Evolutionary conservation across 1,284 basidiomycete genomes (phyloP).

Genomic region (Apiotrichum domesticum): DNA sequence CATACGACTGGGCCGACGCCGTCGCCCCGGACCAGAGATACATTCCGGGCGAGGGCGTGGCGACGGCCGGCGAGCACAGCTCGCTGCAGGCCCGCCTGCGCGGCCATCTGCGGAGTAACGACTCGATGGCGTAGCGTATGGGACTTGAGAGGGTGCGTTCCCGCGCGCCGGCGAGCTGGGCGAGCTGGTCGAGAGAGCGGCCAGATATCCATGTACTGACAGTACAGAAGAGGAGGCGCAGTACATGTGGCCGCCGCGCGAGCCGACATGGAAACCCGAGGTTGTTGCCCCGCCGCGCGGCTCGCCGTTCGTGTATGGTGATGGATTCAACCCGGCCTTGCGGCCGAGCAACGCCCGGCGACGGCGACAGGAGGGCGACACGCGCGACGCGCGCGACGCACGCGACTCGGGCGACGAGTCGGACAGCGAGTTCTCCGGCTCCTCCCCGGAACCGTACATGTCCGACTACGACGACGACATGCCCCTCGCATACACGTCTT

Average conservation of each 20-base stretch:
- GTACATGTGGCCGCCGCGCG: conserved; percentile 52
- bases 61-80: conserved; percentile 11
- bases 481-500: conserved; percentile 12
- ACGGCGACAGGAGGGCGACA: conserved; percentile 9
- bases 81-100: conserved; percentile 16
- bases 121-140: conserved; percentile 14
- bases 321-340: conserved; percentile 64
- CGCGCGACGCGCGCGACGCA: neutral
- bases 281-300: conserved; percentile 39
- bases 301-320: conserved; percentile 79
- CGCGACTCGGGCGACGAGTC: conserved; percentile 52
- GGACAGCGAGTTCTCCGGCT: conserved; percentile 22
- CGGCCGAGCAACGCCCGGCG: conserved; percentile 52
- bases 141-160: too few species aligned
- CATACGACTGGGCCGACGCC: conserved; percentile 42
- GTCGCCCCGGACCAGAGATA: conserved; percentile 22
- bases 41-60: conserved; percentile 1
- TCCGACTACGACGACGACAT: conserved; percentile 46
- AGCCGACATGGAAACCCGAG: conserved; percentile 32
- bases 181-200: too few species aligned
- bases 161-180: too few species aligned
- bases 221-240: conserved; percentile 46
- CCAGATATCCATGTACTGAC: neutral
- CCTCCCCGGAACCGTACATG: conserved; percentile 39
- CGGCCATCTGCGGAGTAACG: conserved; percentile 7